A percentile compares a stretch with the other conserved stretches of the same genome.
Conservation (phyloP, 148 eudicot species). For the Chenopodium suecicum region DNA sequence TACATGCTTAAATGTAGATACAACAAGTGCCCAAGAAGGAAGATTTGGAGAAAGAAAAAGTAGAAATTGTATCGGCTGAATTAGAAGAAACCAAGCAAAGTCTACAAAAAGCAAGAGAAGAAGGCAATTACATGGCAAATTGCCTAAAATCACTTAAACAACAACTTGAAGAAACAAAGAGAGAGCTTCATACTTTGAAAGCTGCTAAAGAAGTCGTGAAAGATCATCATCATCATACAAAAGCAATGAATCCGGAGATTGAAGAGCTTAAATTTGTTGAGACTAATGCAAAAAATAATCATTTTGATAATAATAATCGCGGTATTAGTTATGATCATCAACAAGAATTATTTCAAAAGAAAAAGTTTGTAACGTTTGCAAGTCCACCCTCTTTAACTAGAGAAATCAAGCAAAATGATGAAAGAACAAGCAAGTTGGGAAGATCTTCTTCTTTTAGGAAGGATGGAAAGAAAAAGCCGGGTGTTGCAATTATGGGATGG, state of each 20-base stretch:
- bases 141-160: conserved; percentile 45
- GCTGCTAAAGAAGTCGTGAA: conserved; percentile 14
- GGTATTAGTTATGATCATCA: background rate
- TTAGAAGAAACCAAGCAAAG: conserved; percentile 61
- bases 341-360: conserved; percentile 33
- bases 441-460: conserved; percentile 31
- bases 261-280: conserved; percentile 72
- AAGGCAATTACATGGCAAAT: conserved; percentile 47
- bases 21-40: conserved; percentile 28
- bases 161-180: conserved; percentile 63
- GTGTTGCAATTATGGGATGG: conserved; percentile 45
- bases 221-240: conserved; percentile 6
- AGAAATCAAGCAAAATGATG: conserved; percentile 23
- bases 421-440: conserved; percentile 25
- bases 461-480: conserved; percentile 46
- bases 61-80: conserved; percentile 41
- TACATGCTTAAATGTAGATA: conserved; percentile 26
- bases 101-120: conserved; percentile 54
- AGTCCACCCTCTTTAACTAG: conserved; percentile 55
- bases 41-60: conserved; percentile 22
- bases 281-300: conserved; percentile 2
- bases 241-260: conserved; percentile 47
- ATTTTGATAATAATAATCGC: background rate
- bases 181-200: conserved; percentile 53
- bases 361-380: conserved; percentile 63